Percentiles rank a stretch among this genome's conserved stretches.
Conservation (phyloP, 2,329 filamentous ascomycete species). For the Ophidiomyces ophidiicola region DNA sequence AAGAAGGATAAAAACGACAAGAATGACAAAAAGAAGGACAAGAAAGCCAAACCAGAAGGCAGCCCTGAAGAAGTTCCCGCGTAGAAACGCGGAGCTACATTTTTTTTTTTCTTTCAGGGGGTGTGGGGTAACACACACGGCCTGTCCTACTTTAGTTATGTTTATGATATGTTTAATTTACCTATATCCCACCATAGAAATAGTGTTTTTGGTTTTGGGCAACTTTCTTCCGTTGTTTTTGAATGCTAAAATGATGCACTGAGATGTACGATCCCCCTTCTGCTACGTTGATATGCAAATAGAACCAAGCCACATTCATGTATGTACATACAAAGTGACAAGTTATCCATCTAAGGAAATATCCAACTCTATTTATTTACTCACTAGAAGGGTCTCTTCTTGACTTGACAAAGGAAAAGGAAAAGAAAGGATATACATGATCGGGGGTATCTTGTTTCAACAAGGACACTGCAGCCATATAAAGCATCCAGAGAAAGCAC, state of each 20-base stretch:
- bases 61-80: constrained; percentile 12
- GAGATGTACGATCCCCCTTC: not conserved
- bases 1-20: constrained; percentile 83
- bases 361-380: too few relatives aligned
- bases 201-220: constrained; percentile 4
- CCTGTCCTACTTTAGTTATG: not conserved
- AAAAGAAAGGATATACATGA: not conserved
- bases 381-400: too few relatives aligned
- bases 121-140: not conserved
- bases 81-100: not conserved
- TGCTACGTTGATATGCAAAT: too few relatives aligned
- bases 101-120: not conserved
- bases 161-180: not conserved
- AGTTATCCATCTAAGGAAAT: too few relatives aligned
- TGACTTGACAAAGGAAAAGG: not conserved
- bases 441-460: constrained; percentile 9
- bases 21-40: constrained; percentile 39
- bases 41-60: constrained; percentile 21
- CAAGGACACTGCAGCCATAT: not conserved
- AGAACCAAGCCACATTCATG: too few relatives aligned
- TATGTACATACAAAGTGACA: too few relatives aligned
- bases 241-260: not conserved
- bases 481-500: not conserved
- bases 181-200: constrained; percentile 8
- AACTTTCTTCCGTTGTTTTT: not conserved